These are phyloP conservation scores for Petunia secreta DNA, from an alignment of 257 asterid genomes.

Conservation along the genomic window DNA sequence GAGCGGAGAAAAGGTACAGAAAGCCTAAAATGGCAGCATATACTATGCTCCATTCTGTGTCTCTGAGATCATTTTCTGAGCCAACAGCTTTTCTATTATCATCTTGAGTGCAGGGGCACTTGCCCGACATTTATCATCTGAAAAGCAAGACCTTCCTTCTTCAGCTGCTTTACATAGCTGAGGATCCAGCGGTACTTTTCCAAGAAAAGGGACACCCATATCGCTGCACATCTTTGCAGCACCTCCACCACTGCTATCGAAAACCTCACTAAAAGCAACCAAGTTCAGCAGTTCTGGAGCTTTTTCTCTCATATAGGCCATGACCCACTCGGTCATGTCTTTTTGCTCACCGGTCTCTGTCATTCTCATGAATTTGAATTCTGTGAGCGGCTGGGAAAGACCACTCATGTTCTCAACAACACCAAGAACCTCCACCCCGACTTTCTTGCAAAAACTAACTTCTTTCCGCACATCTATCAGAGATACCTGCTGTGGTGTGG, in stretches of 20 bases:
- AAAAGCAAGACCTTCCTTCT: constrained; percentile 89
- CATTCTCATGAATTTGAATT: constrained; percentile 52
- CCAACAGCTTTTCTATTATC: constrained; percentile 60
- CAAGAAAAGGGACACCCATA: constrained; percentile 83
- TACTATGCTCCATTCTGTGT: constrained; percentile 40
- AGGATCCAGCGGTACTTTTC: constrained; percentile 89
- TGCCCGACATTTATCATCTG: constrained; percentile 50
- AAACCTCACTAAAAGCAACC: constrained; percentile 69
- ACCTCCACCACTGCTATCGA: constrained; percentile 85
- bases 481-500: constrained; percentile 95
- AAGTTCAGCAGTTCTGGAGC: constrained; percentile 65
- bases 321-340: constrained; percentile 66
- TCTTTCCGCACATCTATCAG: constrained; percentile 89
- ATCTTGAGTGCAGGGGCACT: constrained; percentile 71
- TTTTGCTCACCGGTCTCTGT: constrained; percentile 54
- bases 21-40: neutral
- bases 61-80: constrained; percentile 44
- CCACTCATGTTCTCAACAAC: constrained; percentile 98
- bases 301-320: constrained; percentile 59
- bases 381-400: constrained; percentile 62
- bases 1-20: neutral
- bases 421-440: constrained; percentile 73
- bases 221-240: constrained; percentile 86
- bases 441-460: constrained; percentile 87
- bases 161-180: constrained; percentile 90